Evolutionary conservation across 345 rosid genomes (phyloP).

Genomic region (Moringa oleifera): DNA sequence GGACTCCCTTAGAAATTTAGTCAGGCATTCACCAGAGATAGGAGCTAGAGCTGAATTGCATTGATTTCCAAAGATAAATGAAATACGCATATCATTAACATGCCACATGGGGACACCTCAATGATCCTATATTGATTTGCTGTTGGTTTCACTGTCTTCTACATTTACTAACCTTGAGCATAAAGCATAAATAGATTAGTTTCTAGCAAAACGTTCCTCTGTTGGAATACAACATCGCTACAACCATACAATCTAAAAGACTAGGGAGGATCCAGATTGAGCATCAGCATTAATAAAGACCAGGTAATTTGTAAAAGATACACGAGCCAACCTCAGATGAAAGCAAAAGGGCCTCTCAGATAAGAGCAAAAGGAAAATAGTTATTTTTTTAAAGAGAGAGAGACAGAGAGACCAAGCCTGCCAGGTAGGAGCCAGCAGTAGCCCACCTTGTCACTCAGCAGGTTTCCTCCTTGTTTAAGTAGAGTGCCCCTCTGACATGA

Average conservation of each 20-base stretch:
- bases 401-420: no score
- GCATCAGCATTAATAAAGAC: background rate
- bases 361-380: no score
- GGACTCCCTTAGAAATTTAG: background rate
- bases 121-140: background rate
- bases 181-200: background rate
- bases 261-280: background rate
- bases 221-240: background rate
- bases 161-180: background rate
- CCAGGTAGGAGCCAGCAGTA: constrained; percentile 1
- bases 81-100: no score
- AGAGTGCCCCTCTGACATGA: constrained; percentile 20
- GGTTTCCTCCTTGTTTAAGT: constrained; percentile 18
- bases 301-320: background rate
- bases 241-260: background rate
- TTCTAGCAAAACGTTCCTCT: background rate
- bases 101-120: background rate
- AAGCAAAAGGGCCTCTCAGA: background rate
- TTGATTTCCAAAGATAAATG: background rate
- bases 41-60: background rate
- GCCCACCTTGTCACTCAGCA: constrained; percentile 25
- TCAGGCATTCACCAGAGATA: background rate
- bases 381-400: no score
- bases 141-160: background rate
- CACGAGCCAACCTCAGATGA: background rate